Evolutionary conservation across 1,284 basidiomycete species (phyloP).

Genomic region (Sanguinoderma infundibulare): DNA sequence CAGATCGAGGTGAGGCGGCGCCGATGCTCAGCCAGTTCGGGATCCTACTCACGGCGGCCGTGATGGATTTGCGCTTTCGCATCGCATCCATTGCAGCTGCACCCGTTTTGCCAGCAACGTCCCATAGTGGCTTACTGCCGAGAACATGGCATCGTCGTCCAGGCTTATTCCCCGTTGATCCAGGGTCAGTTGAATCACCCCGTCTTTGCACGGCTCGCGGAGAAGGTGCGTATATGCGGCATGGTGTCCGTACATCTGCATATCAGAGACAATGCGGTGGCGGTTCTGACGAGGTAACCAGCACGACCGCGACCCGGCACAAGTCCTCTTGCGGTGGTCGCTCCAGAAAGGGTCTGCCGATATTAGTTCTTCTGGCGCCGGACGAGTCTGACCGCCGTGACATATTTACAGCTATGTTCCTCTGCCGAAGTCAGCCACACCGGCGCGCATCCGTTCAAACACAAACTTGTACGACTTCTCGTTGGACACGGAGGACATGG

Average conservation of each 20-base stretch:
- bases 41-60: not conserved
- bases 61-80: not conserved
- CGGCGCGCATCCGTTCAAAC: constrained; percentile 57
- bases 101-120: constrained; percentile 84
- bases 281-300: constrained; percentile 27
- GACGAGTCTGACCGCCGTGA: not conserved
- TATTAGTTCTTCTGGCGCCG: not conserved
- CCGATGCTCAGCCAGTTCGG: not conserved
- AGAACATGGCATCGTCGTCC: constrained; percentile 68
- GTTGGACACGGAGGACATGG: constrained; percentile 55
- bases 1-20: constrained; percentile 71
- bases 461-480: constrained; percentile 58
- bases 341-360: constrained; percentile 51
- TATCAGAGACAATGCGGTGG: not conserved
- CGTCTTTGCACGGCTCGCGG: constrained; percentile 44
- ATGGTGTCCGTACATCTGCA: not conserved
- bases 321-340: constrained; percentile 72
- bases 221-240: constrained; percentile 39
- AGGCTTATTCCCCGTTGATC: constrained; percentile 66
- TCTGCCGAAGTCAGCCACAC: constrained; percentile 59
- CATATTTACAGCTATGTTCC: constrained; percentile 46
- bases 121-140: constrained; percentile 81
- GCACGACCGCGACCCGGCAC: constrained; percentile 54
- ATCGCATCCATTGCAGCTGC: constrained; percentile 61
- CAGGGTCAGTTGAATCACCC: constrained; percentile 50